Base-by-base conservation (phyloP, 768 basidiomycete genomes). In the Fomitopsis serialis region DNA sequence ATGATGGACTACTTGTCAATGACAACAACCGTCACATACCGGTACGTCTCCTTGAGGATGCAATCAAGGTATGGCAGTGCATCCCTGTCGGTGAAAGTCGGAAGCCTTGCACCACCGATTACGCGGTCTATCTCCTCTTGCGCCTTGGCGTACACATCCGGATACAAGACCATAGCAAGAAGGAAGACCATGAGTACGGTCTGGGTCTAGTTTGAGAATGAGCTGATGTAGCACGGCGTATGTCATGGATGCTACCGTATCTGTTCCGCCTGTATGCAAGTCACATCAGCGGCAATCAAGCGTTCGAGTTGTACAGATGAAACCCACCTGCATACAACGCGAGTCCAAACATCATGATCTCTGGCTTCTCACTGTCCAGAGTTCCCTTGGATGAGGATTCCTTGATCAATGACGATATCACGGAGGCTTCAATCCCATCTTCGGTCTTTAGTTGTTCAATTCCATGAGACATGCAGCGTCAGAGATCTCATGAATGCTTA, bases 101-200 rank as follows among this genome's bases (percentile, higher is more conserved):
- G 57, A 15, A 63, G 46, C 1, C 75, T 64, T 45, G 71, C 69
- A 9, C 40, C 42, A 13, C 76, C 76, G 15, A 74, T 59, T 2
- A 74, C 72, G 2, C 60, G 52, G 52, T 77, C 74, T 1, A 78
- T 63, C 53, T 78, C 77, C 8, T 63, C 65, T 46, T 75, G 74
- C 13, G 74, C 74, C 29, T 52, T 68, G 72, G 25, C 53, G 53
- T 67, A 68, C 0, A 68, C 68, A 2, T 74, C 71, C 0, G 75
- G 76, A 55, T 73, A 63, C 15, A 73, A 62, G 0, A 66, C 56
- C 61, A 74, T 72, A 9, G 72, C 73, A 25, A 76, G 65, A 59
- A 77, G 69, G 53, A 77, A 71, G 0, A 32, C 29, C 11, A 5
- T 32, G 5, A 32, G 5, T 5, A 32, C 29, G 29, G 29, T 32